Evolutionary conservation across 2,329 filamentous ascomycete species (phyloP), one percentile per base, ranked within the genome.

Genomic region (Calonectria hongkongensis): DNA sequence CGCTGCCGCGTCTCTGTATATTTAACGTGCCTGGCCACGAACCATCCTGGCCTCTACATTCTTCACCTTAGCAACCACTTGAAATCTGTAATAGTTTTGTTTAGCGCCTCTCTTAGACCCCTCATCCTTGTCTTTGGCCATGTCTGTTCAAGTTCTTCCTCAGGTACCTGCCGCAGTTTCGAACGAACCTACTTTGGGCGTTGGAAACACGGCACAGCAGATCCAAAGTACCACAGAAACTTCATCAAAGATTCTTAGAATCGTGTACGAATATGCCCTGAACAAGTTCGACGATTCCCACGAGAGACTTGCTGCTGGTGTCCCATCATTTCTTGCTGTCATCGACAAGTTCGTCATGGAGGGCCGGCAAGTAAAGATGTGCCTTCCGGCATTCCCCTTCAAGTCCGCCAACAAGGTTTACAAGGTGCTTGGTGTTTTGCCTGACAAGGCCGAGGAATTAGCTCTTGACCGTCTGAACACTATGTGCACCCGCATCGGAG

Each of bases 181-280:
- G 7, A 36, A 36, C 33, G 33, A 36, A 6, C 33, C 33, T 9
- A 13, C 33, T 12, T 36, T 36, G 33, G 33, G 10, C 10, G 33
- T 10, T 10, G 33, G 12, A 36, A 36, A 13, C 3, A 36, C 10
- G 33, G 33, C 78, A 89, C 15, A 80, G 88, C 1, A 76, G 85
- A n/a, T 80, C 86, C 27, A 78, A 80, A 0, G 71, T 85, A 1
- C 83, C 85, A 0, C 79, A 84, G 5, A 79, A 86, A 54, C 62
- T 88, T 36, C 33, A 36, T 36, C 33, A 36, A 36, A 63, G 16
- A 78, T 81, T 41, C 48, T 81, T 25, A 72, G 73, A 45, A 75
- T 81, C 73, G 76, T 81, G 28, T 77, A 75, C 9, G 73, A 81
- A 15, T 79, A 79, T 47, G 68, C 79, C 1, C 70, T 81, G 0